Evolutionary conservation across 108 stramenopile genomes (phyloP).

Genomic region (Fragilariopsis cylindrus): DNA sequence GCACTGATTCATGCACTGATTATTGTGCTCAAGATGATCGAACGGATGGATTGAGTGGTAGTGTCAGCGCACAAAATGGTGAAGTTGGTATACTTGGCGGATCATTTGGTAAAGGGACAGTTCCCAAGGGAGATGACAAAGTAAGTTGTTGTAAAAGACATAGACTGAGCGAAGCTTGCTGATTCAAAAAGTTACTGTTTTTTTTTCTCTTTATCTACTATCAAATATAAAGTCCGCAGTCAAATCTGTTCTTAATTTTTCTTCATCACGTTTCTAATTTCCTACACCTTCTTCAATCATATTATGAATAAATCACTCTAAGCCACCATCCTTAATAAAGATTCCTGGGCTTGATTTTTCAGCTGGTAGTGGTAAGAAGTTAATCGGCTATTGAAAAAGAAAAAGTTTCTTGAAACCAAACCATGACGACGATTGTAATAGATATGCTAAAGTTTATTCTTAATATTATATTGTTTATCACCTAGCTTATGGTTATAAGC

Average conservation of each 20-base stretch:
- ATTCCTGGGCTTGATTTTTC: slow-evolving; percentile 81
- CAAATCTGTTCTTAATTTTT: background rate
- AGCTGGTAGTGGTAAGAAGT: slow-evolving; percentile 48
- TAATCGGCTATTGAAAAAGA: slow-evolving; percentile 58
- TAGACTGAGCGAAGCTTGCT: background rate
- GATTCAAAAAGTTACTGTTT: background rate
- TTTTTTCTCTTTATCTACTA: too few species aligned
- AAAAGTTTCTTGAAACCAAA: background rate
- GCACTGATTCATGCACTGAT: slow-evolving; percentile 55
- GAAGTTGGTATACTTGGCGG: slow-evolving; percentile 78
- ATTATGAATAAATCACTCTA: background rate
- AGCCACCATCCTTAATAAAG: slow-evolving; percentile 53
- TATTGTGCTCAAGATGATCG: slow-evolving; percentile 82
- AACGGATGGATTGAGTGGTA: slow-evolving; percentile 78
- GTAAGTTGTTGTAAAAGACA: slow-evolving; percentile 7
- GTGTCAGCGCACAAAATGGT: slow-evolving; percentile 55
- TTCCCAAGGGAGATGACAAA: slow-evolving; percentile 83
- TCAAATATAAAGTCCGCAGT: too few species aligned
- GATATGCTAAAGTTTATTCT: background rate
- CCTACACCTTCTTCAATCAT: background rate
- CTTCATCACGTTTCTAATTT: background rate
- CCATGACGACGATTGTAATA: background rate
- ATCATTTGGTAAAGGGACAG: slow-evolving; percentile 51
- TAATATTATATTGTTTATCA: too few species aligned
- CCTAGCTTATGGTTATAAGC: too few species aligned